Evolutionary conservation across 2,329 filamentous ascomycete genomes (phyloP), one percentile per base, ranked within the genome.

Genomic region (Bipolaris sorokiniana): DNA sequence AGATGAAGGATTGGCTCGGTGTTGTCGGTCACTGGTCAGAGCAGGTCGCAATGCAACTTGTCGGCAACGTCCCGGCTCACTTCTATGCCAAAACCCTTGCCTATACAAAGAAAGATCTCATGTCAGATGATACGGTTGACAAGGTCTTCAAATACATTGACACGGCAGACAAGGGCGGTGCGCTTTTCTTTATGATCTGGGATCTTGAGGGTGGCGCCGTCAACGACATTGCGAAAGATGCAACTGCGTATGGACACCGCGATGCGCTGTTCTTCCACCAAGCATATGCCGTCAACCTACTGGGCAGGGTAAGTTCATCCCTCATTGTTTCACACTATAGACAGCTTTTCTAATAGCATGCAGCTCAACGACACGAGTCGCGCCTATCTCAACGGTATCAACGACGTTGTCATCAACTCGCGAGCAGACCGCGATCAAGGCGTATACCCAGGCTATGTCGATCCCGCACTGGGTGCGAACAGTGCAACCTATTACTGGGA

Each of bases 401-500:
- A 79, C 52, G 70, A 77, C 6, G 62, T 72, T n/a, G 63, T 79
- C 11, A 69, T 63, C 16, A 62, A 71, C 48, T 58, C 65, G 9
- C 56, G 76, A 54, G 63, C 69, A 16, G 65, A 69, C 13, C 67
- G 68, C 10, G 63, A 77, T 7, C 76, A 77, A 64, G 81, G 80
- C 3, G 79, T 78, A 49, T 85, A 84, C 63, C 77, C 80, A 45
- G 84, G 83, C 60, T 85, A 84, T 52, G 79, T 82, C 2, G 82
- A 85, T 68, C 77, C 80, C 0, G 76, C 73, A 33, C 68, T 84
- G 53, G 76, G 77, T 28, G 70, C 73, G 7, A 70, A 77, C 3
- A 77, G 75, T n/a, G 77, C 80, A 60, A 64, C 76, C 49, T 70
- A 78, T 56, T 84, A 84, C 63, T 85, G 79, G 71, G 72, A 77